Percentiles rank a stretch among this genome's conserved stretches.
Evolutionary conservation across 148 eudicot genomes (phyloP).

Genomic region (Fagopyrum esculentum): DNA sequence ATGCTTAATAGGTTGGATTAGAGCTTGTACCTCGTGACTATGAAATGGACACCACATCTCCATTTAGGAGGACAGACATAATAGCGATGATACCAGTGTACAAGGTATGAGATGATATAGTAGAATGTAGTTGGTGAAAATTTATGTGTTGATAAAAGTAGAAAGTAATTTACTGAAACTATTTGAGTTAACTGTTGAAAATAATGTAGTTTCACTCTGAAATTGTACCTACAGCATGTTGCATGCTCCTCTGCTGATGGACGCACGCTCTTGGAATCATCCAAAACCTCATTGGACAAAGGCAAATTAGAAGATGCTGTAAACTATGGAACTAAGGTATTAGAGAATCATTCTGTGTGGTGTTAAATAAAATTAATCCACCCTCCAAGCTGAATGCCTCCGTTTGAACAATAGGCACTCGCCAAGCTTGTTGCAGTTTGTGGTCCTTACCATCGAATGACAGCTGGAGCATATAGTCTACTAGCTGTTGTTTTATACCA

Average conservation of each 20-base stretch:
- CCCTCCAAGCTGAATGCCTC: constrained; percentile 13
- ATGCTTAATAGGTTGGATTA: constrained; percentile 63
- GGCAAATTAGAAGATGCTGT: constrained; percentile 97
- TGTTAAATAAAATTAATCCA: neutral
- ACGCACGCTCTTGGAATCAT: constrained; percentile 79
- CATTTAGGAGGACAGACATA: constrained; percentile 74
- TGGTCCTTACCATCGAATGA: constrained; percentile 98
- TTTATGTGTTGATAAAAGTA: neutral
- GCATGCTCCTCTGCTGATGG: constrained; percentile 99
- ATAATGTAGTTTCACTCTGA: constrained; percentile 16
- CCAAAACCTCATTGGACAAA: constrained; percentile 91
- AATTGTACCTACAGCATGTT: constrained; percentile 52
- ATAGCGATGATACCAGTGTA: constrained; percentile 79
- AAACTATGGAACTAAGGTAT: constrained; percentile 83
- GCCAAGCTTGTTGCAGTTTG: constrained; percentile 77
- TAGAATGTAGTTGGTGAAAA: neutral
- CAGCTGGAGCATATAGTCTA: constrained; percentile 96
- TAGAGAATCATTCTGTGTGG: neutral
- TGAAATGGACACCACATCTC: constrained; percentile 62
- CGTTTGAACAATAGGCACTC: constrained; percentile 55
- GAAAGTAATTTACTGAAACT: neutral
- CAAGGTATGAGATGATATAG: constrained; percentile 43
- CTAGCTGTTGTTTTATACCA: constrained; percentile 92
- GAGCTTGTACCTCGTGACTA: constrained; percentile 90
- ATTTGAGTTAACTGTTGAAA: neutral